Evolutionary conservation across 129 eudicot species (phyloP).

Genomic region (Deinandra increscens): DNA sequence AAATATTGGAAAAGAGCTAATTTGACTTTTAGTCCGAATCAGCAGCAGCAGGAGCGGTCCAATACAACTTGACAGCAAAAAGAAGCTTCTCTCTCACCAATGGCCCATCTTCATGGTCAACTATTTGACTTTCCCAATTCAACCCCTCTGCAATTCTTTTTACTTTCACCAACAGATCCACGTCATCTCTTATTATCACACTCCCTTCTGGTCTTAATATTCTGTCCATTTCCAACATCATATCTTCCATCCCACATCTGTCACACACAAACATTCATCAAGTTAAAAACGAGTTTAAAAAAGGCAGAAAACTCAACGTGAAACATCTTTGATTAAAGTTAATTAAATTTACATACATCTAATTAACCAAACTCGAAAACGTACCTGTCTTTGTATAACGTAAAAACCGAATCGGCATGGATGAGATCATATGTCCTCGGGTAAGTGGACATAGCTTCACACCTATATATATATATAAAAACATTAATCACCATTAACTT

Average conservation of each 20-base stretch:
- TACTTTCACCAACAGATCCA: slow-evolving; percentile 69
- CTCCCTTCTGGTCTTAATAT: slow-evolving; percentile 91
- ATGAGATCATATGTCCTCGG: slow-evolving; percentile 93
- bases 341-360: too few species aligned
- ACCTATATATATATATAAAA: slow-evolving; percentile 23
- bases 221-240: slow-evolving; percentile 93
- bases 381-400: slow-evolving; percentile 78
- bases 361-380: neutral
- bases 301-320: too few species aligned
- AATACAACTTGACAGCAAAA: slow-evolving; percentile 82
- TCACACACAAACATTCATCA: neutral
- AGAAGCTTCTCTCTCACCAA: slow-evolving; percentile 86
- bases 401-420: slow-evolving; percentile 82
- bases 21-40: slow-evolving; percentile 31
- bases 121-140: slow-evolving; percentile 86
- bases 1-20: neutral
- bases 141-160: slow-evolving; percentile 74
- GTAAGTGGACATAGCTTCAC: slow-evolving; percentile 99
- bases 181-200: slow-evolving; percentile 82
- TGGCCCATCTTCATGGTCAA: slow-evolving; percentile 99
- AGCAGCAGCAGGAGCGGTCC: slow-evolving; percentile 96
- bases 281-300: too few species aligned
- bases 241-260: slow-evolving; percentile 96
- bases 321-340: too few species aligned
- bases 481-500: neutral